These are phyloP conservation scores for Scheffersomyces lignicola DNA, from an alignment of 1,139 yeast genomes.

Conservation along the genomic window DNA sequence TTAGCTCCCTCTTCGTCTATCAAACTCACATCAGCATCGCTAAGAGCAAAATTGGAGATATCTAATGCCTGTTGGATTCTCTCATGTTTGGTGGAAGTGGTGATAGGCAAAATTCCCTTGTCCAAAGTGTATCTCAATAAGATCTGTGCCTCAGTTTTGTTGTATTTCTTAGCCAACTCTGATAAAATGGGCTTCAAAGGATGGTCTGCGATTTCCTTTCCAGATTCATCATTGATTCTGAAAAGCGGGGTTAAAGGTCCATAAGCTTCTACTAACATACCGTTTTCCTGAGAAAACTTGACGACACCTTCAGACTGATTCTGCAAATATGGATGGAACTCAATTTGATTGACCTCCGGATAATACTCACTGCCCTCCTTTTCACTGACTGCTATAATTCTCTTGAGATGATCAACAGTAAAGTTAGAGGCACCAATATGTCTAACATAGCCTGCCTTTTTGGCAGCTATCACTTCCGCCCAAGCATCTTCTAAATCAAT, in stretches of 20 bases:
- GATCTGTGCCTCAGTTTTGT: constrained; percentile 58
- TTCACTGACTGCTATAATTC: constrained; percentile 29
- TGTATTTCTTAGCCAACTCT: constrained; percentile 52
- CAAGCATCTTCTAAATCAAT: constrained; percentile 30
- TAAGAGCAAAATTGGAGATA: constrained; percentile 47
- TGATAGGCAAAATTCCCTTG: constrained; percentile 63
- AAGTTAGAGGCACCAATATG: constrained; percentile 44
- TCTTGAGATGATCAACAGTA: constrained; percentile 26
- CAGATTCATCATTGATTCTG: constrained; percentile 20
- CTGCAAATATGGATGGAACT: constrained; percentile 42
- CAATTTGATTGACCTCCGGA: constrained; percentile 40
- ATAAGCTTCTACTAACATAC: constrained; percentile 37
- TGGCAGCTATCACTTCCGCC: constrained; percentile 38
- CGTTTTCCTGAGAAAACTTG: constrained; percentile 26
- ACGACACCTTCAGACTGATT: constrained; percentile 32
- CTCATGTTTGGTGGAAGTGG: constrained; percentile 62
- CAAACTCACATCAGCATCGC: constrained; percentile 22
- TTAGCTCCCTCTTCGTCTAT: constrained; percentile 28
- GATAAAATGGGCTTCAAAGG: constrained; percentile 36
- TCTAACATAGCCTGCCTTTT: constrained; percentile 38
- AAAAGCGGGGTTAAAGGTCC: constrained; percentile 40
- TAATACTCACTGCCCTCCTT: constrained; percentile 19
- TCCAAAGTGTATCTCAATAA: constrained; percentile 68
- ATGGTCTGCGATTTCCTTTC: constrained; percentile 17
- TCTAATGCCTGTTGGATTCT: constrained; percentile 58